phyloP scores from a whole-genome alignment of 164 flowering plant species.

The Vitis rotundifolia region DNA sequence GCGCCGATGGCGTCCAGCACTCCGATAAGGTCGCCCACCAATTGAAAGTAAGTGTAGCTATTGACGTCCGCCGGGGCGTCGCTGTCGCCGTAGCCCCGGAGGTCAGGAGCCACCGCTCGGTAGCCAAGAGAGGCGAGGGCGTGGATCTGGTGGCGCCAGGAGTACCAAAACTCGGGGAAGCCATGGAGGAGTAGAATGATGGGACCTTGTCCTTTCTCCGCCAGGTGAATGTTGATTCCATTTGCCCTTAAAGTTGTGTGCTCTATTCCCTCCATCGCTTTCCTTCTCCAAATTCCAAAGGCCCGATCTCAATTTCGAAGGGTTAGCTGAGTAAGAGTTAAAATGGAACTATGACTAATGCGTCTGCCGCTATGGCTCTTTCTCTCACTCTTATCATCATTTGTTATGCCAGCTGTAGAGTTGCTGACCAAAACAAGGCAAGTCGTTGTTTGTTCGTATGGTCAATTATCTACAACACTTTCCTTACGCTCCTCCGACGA shows the following conservation, averaged over 20 bases:
- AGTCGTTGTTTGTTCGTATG: too few relatives aligned
- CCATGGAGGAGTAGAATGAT: slow-evolving; percentile 57
- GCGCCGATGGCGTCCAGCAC: slow-evolving; percentile 56
- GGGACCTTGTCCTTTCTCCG: slow-evolving; percentile 60
- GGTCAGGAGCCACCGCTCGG: slow-evolving; percentile 55
- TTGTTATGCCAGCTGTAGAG: too few relatives aligned
- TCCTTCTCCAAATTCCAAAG: slow-evolving; percentile 3
- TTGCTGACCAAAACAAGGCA: too few relatives aligned
- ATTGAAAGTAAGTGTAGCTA: slow-evolving; percentile 47
- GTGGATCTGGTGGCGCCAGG: slow-evolving; percentile 69
- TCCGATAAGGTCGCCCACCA: slow-evolving; percentile 69
- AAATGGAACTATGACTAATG: too few relatives aligned
- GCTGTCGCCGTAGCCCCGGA: slow-evolving; percentile 63
- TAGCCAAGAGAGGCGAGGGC: slow-evolving; percentile 46
- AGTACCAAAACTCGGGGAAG: slow-evolving; percentile 65
- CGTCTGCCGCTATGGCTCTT: too few relatives aligned
- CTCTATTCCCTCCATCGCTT: slow-evolving; percentile 32
- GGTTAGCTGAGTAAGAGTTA: too few relatives aligned
- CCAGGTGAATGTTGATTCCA: slow-evolving; percentile 61
- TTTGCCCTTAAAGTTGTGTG: slow-evolving; percentile 41
- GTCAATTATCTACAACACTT: too few relatives aligned
- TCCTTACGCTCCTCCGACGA: too few relatives aligned
- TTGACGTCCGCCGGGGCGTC: slow-evolving; percentile 39
- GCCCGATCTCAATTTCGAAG: too few relatives aligned
- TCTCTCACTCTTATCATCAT: too few relatives aligned